phyloP scores from a whole-genome alignment of 1,284 basidiomycete species.

The Ceratobasidium papillatum region DNA sequence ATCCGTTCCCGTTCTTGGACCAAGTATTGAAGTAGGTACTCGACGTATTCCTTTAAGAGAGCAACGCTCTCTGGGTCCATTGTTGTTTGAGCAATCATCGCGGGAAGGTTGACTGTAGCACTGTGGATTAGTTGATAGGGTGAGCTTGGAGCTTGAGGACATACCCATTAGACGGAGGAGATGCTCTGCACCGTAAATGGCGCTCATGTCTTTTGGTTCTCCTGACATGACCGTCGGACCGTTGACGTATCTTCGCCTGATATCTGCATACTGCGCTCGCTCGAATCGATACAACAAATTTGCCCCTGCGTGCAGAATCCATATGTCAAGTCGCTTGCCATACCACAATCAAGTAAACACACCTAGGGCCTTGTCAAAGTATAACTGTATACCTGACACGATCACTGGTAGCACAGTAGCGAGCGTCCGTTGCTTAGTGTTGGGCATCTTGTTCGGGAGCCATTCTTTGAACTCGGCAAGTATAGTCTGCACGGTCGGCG shows the following conservation, averaged over 20 bases:
- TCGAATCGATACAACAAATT: slow-evolving; percentile 96
- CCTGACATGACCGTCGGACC: slow-evolving; percentile 72
- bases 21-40: slow-evolving; percentile 85
- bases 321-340: slow-evolving; percentile 42
- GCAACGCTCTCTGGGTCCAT: slow-evolving; percentile 89
- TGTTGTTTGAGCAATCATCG: slow-evolving; percentile 89
- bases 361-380: slow-evolving; percentile 74
- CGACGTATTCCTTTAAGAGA: slow-evolving; percentile 88
- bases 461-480: slow-evolving; percentile 81
- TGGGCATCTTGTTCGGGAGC: slow-evolving; percentile 57
- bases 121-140: slow-evolving; percentile 2
- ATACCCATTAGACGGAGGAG: slow-evolving; percentile 89
- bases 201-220: slow-evolving; percentile 85
- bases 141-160: neutral
- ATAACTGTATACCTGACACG: slow-evolving; percentile 87
- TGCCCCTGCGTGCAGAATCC: slow-evolving; percentile 64
- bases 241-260: slow-evolving; percentile 79
- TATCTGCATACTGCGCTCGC: slow-evolving; percentile 87
- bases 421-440: slow-evolving; percentile 21
- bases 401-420: slow-evolving; percentile 74
- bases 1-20: slow-evolving; percentile 64
- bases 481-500: slow-evolving; percentile 81
- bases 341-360: neutral
- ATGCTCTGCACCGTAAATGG: slow-evolving; percentile 95
- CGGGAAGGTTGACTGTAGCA: slow-evolving; percentile 59